These are phyloP conservation scores for Ogataea nakhonphanomensis DNA, from an alignment of 805 yeast genomes.

Conservation along the genomic window DNA sequence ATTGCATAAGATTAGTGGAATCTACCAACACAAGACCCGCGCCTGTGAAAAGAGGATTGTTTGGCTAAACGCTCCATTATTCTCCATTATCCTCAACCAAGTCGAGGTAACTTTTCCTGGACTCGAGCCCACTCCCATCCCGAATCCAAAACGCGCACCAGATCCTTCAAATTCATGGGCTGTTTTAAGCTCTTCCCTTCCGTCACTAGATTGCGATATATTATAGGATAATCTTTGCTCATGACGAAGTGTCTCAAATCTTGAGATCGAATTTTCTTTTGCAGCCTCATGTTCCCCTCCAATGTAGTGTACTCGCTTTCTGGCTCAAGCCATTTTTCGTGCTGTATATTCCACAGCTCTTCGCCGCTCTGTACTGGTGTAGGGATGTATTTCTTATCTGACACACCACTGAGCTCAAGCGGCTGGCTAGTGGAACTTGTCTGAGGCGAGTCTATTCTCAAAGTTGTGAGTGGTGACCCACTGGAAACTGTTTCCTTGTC, in stretches of 20 bases:
- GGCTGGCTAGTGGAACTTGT: conserved; percentile 2
- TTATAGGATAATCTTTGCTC: conserved; percentile 51
- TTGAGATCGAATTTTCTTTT: conserved; percentile 21
- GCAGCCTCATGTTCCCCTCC: conserved; percentile 25
- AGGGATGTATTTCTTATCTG: neutral
- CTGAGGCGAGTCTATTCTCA: conserved; percentile 3
- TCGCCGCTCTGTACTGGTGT: conserved; percentile 42
- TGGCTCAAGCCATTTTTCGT: conserved; percentile 63
- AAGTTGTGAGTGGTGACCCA: conserved; percentile 7
- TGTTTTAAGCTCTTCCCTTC: conserved; percentile 63
- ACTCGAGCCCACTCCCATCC: conserved; percentile 83
- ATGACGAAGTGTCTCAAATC: conserved; percentile 31
- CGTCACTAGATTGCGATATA: conserved; percentile 68
- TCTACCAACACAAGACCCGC: conserved; percentile 20
- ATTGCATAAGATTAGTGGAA: conserved; percentile 41
- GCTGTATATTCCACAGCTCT: conserved; percentile 64
- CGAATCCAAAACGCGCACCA: conserved; percentile 64
- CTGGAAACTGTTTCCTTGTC: conserved; percentile 14
- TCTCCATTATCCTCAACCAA: neutral
- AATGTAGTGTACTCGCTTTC: conserved; percentile 27
- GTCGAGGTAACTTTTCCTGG: conserved; percentile 29
- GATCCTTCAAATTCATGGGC: conserved; percentile 73
- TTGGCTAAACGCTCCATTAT: conserved; percentile 13
- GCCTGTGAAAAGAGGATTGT: conserved; percentile 16
- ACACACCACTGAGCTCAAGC: neutral